Evolutionary conservation across 176 grass and related monocot species (phyloP).

Genomic region (Elymus sibiricus): DNA sequence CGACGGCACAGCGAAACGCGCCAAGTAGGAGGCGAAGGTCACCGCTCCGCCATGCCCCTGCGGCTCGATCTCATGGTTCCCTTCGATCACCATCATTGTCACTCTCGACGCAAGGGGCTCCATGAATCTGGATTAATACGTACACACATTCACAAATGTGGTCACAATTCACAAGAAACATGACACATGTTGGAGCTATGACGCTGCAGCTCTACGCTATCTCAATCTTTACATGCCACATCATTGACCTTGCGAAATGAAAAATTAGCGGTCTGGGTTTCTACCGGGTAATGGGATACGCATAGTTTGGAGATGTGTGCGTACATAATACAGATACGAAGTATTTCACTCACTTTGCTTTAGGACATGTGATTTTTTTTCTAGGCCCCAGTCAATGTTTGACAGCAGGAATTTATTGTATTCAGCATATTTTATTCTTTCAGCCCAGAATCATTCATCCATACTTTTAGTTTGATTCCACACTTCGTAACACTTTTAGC

Average conservation of each 20-base stretch:
- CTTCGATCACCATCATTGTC: conserved; percentile 87
- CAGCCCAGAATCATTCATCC: too few species aligned
- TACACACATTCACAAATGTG: background rate
- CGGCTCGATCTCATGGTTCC: conserved; percentile 93
- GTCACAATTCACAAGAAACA: background rate
- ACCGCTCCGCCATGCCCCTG: conserved; percentile 61
- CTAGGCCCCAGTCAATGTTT: too few species aligned
- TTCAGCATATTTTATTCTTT: too few species aligned
- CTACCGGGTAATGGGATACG: too few species aligned
- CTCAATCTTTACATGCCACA: background rate
- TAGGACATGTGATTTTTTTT: too few species aligned
- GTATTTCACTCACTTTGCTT: too few species aligned
- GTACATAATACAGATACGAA: too few species aligned
- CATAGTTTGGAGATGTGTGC: too few species aligned
- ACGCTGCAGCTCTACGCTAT: background rate
- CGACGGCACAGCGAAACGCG: conserved; percentile 77
- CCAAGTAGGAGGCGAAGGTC: conserved; percentile 74
- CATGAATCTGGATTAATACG: conserved; percentile 60
- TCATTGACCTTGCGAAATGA: background rate
- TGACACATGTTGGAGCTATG: background rate
- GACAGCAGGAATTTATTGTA: too few species aligned
- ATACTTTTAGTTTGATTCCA: too few species aligned
- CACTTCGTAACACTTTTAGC: too few species aligned
- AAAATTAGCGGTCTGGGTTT: too few species aligned
- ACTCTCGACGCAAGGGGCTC: conserved; percentile 64